Evolutionary conservation across 345 rosid genomes (phyloP).

Genomic region (Citrus trifoliata): DNA sequence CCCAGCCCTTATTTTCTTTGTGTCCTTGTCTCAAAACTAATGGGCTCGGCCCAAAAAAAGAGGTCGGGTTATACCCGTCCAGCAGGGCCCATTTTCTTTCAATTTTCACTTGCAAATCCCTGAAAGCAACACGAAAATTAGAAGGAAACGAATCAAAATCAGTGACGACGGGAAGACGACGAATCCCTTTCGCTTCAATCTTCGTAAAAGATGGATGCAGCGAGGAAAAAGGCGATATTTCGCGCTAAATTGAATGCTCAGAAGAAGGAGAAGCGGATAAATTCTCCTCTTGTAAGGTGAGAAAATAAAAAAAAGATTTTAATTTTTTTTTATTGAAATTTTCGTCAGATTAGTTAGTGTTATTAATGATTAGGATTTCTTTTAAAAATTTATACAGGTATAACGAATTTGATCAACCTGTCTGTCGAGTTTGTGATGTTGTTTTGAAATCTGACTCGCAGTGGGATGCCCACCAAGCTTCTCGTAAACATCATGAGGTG

Average conservation of each 20-base stretch:
- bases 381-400: slow-evolving; percentile 42
- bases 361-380: not conserved
- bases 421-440: slow-evolving; percentile 78
- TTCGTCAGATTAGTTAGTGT: not conserved
- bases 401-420: slow-evolving; percentile 83
- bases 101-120: not conserved
- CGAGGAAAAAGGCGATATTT: slow-evolving; percentile 77
- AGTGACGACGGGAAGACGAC: no score
- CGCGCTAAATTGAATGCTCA: slow-evolving; percentile 83
- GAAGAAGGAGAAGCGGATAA: slow-evolving; percentile 76
- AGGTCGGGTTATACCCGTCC: not conserved
- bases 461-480: slow-evolving; percentile 98
- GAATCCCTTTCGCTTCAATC: no score
- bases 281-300: slow-evolving; percentile 88
- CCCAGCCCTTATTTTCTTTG: no score
- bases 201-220: slow-evolving; percentile 58
- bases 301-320: no score
- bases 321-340: not conserved
- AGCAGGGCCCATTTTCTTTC: not conserved
- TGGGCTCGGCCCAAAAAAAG: not conserved
- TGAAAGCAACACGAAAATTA: not conserved
- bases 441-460: slow-evolving; percentile 77
- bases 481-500: slow-evolving; percentile 91
- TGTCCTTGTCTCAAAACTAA: no score
- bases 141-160: not conserved